phyloP scores from a whole-genome alignment of 1,139 yeast genomes.

The Taphrina wiesneri region DNA sequence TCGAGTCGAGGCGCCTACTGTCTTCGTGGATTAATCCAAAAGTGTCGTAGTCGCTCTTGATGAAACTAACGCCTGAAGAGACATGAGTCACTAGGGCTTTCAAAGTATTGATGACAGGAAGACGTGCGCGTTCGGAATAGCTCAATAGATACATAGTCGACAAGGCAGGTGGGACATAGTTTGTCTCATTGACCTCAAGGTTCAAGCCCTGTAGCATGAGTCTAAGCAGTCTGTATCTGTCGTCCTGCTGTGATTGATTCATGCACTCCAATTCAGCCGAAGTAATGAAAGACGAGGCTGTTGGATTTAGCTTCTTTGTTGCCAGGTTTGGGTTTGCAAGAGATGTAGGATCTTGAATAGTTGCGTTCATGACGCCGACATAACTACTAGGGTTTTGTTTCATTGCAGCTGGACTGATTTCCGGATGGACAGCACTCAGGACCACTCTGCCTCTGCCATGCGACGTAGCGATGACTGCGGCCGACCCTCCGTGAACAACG shows the following conservation, averaged over 20 bases:
- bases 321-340: conserved; percentile 45
- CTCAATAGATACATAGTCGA: conserved; percentile 25
- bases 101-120: not conserved
- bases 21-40: conserved; percentile 7
- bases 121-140: not conserved
- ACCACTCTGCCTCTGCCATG: conserved; percentile 76
- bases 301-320: not conserved
- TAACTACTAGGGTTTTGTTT: not conserved
- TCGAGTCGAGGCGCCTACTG: not conserved
- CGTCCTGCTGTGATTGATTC: conserved; percentile 14
- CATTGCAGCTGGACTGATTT: conserved; percentile 53
- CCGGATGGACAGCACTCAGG: conserved; percentile 89
- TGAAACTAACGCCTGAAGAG: not conserved
- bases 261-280: not conserved
- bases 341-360: not conserved
- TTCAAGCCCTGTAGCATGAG: conserved; percentile 62
- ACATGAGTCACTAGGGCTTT: not conserved
- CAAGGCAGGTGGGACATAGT: conserved; percentile 57
- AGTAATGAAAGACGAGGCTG: not conserved
- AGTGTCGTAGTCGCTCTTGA: conserved; percentile 16
- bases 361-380: conserved; percentile 42
- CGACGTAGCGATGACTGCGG: conserved; percentile 67
- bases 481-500: conserved; percentile 53
- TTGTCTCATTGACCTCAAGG: conserved; percentile 59
- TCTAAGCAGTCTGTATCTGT: conserved; percentile 59